phyloP scores from a whole-genome alignment of 306 rosid species.

The Benincasa hispida region DNA sequence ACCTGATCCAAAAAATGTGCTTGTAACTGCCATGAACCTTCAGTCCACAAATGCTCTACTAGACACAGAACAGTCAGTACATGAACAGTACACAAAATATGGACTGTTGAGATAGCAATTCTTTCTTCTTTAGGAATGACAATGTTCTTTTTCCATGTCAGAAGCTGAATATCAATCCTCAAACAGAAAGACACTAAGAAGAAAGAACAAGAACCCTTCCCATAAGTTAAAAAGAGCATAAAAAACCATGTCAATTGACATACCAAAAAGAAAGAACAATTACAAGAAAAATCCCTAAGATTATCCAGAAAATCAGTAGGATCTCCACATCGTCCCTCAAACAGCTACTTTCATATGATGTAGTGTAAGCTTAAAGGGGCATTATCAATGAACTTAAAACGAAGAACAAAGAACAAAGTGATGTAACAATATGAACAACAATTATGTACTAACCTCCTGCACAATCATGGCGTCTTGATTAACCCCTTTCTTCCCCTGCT shows the following conservation, averaged over 20 bases:
- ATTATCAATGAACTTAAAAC: neutral
- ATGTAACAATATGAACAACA: neutral
- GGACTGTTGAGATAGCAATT: neutral
- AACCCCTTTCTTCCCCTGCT: slow-evolving; percentile 46
- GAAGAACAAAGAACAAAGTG: neutral
- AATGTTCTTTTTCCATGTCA: neutral
- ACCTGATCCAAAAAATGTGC: neutral
- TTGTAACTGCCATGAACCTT: neutral
- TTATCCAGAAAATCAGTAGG: neutral
- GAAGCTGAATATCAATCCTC: neutral
- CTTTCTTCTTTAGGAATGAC: neutral
- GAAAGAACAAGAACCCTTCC: neutral
- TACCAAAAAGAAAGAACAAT: neutral
- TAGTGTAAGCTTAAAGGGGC: neutral
- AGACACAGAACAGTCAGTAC: neutral
- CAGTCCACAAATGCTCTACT: neutral
- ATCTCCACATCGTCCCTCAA: neutral
- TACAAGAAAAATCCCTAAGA: neutral
- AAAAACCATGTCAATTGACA: neutral
- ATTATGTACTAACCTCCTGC: slow-evolving; percentile 25
- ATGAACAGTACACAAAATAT: neutral
- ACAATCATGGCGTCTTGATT: slow-evolving; percentile 51
- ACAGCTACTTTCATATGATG: neutral
- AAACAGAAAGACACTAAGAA: neutral
- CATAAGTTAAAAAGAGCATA: neutral